These are phyloP conservation scores for Aethionema arabicum DNA, from an alignment of 345 rosid genomes.

Conservation along the genomic window DNA sequence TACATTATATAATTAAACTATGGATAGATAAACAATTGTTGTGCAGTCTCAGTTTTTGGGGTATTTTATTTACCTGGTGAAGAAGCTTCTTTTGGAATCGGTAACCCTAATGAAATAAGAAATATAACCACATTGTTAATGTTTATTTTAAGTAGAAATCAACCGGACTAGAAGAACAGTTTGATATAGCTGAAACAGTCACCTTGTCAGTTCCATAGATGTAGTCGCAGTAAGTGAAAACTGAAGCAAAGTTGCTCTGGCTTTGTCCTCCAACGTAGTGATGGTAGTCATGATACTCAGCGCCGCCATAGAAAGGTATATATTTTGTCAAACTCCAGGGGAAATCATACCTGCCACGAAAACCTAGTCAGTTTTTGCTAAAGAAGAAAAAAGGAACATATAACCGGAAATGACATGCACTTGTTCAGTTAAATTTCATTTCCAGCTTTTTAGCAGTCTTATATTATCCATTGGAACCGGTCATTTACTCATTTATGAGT, in stretches of 20 bases:
- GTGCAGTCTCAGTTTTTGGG: not conserved
- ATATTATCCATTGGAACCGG: too few relatives aligned
- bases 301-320: not conserved
- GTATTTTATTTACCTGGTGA: conserved; percentile 48
- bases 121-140: conserved; percentile 21
- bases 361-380: not conserved
- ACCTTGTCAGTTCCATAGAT: conserved; percentile 87
- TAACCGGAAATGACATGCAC: too few relatives aligned
- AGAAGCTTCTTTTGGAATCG: conserved; percentile 83
- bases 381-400: too few relatives aligned
- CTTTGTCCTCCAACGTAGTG: too few relatives aligned
- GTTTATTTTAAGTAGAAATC: not conserved
- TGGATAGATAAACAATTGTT: not conserved
- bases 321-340: not conserved
- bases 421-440: too few relatives aligned
- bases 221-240: conserved; percentile 81
- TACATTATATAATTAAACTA: not conserved
- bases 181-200: not conserved
- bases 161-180: not conserved
- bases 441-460: too few relatives aligned
- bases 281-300: too few relatives aligned
- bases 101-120: conserved; percentile 62
- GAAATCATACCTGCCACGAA: not conserved
- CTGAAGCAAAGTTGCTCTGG: conserved; percentile 64
- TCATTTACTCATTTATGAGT: too few relatives aligned